Evolutionary conservation across 192 early-diverging fungal genomes (phyloP).

Genomic region (Umbelopsis sp.): DNA sequence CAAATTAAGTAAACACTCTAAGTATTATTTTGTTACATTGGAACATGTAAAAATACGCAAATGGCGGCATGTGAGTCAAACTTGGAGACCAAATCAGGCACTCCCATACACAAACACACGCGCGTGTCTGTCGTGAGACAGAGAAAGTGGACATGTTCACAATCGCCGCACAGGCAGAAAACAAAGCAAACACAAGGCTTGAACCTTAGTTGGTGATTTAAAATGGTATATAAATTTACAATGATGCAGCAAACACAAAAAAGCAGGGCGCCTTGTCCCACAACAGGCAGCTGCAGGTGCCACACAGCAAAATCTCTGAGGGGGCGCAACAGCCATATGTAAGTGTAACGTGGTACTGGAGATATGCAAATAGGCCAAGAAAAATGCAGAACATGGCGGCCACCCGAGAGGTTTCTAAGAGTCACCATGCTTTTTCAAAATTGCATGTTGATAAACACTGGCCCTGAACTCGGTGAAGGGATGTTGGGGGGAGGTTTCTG

Average conservation of each 20-base stretch:
- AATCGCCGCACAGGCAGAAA: slow-evolving; percentile 13
- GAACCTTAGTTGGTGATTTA: not conserved
- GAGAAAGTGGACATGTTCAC: not conserved
- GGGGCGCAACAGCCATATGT: not conserved
- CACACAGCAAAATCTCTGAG: not conserved
- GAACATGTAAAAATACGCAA: too few relatives aligned
- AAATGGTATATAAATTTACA: too few relatives aligned
- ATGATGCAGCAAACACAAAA: too few relatives aligned
- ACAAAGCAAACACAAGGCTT: not conserved
- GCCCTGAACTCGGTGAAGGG: too few relatives aligned
- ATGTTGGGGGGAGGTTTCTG: too few relatives aligned
- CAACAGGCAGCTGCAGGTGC: slow-evolving; percentile 15
- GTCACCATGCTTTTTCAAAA: not conserved
- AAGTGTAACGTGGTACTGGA: slow-evolving; percentile 13
- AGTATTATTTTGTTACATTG: too few relatives aligned
- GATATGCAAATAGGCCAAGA: slow-evolving; percentile 4
- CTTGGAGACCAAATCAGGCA: too few relatives aligned
- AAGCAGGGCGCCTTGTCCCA: slow-evolving; percentile 5
- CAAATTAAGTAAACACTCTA: not conserved
- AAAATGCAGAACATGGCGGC: not conserved
- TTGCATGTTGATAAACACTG: too few relatives aligned
- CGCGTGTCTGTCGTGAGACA: slow-evolving; percentile 14
- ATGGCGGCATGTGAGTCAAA: too few relatives aligned
- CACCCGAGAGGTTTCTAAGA: not conserved
- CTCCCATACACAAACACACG: slow-evolving; percentile 5